Percentiles rank a stretch among this genome's conserved stretches.
phyloP scores from a whole-genome alignment of 139 green algal species.

The Chlorella vulgaris region DNA sequence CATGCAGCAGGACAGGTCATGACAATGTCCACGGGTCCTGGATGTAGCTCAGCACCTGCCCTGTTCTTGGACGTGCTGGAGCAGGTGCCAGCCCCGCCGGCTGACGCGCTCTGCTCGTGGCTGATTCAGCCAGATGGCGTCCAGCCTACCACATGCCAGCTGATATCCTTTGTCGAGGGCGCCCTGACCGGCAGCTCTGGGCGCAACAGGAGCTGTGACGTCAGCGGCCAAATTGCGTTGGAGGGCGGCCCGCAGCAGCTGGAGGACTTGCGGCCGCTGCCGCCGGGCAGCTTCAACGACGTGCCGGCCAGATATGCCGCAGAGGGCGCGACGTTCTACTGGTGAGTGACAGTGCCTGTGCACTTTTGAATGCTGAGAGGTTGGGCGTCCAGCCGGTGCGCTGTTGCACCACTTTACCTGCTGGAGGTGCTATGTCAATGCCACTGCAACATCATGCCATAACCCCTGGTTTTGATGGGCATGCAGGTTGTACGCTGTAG shows the following conservation, averaged over 20 bases:
- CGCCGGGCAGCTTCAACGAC: background rate
- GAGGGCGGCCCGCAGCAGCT: background rate
- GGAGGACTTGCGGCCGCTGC: background rate
- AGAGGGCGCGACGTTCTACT: constrained; percentile 4
- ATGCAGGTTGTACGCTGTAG: constrained; percentile 1
- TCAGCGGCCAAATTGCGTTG: background rate
- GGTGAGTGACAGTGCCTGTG: background rate
- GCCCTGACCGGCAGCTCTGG: background rate
- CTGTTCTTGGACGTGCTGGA: background rate
- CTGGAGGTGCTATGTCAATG: too few relatives aligned
- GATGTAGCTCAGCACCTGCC: background rate
- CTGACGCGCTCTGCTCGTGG: background rate
- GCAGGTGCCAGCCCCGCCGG: background rate
- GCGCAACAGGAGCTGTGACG: background rate
- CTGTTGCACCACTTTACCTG: too few relatives aligned
- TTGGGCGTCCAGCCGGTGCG: too few relatives aligned
- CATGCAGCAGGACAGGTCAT: too few relatives aligned
- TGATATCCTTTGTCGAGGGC: background rate
- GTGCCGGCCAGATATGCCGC: background rate
- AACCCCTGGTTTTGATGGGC: background rate
- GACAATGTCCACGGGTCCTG: background rate
- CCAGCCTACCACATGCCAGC: background rate
- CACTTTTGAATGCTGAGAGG: background rate
- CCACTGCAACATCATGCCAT: background rate
- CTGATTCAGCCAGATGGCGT: background rate